Base-by-base conservation (phyloP, 2,329 filamentous ascomycete species). In the Monilinia laxa region DNA sequence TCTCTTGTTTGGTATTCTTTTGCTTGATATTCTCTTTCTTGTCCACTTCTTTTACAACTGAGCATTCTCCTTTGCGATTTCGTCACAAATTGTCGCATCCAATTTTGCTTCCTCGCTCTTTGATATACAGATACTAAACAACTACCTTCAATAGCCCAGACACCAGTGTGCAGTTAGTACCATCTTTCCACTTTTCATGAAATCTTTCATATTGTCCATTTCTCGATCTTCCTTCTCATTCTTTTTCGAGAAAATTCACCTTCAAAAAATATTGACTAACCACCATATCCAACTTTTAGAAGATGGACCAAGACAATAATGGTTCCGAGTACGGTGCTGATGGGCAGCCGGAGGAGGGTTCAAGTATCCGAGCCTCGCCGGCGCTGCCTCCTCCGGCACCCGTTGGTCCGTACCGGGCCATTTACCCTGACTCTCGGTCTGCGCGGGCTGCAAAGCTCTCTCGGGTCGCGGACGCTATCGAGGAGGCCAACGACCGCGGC, bases 321-420 rank as follows among this genome's bases (percentile, higher is more conserved):
- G 14, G n/a, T 40, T 11, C 45, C n/a, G 58, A 52, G 20, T 62
- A 62, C 45, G 45, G 58, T 20, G 16, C 58, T 12, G n/a, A 20
- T 5, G 58, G 45, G n/a, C 31, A 51, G 3, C 14, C n/a, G 31
- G 45, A n/a, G 47, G 58, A 62, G 18, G 18, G 18, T 3, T 1
- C 16, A 9, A 38, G 7, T 9, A 10, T 10, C 1, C 56, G 1
- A 45, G 11, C 10, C 9, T 10, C 14, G 20, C 4, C 12, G 42
- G 12, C n/a, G 7, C 38, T 12, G 11, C 20, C 31, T 51, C 45
- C n/a, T 16, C 28, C 20, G 28, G 58, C n/a, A 7, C 58, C 45
- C 45, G 16, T 18, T 12, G 58, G 45, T 20, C 58, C 58, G 45
- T 62, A 62, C 31, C n/a, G 20, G 58, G 58, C 45, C 45, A 62